These are phyloP conservation scores for Solanum arcanum DNA, from an alignment of 257 asterid genomes.

Conservation along the genomic window DNA sequence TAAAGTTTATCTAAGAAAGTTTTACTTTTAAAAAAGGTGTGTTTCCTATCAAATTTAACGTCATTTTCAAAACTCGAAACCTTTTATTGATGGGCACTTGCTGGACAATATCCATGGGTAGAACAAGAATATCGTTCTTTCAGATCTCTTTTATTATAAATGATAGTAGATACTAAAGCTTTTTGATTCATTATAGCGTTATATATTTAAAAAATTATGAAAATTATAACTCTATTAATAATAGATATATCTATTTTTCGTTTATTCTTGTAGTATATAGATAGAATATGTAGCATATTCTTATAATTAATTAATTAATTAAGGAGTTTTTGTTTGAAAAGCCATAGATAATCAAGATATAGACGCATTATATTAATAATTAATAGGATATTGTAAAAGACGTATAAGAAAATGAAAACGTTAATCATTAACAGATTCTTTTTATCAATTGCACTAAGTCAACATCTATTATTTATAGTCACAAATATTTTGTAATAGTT, in stretches of 20 bases:
- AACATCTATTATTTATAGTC: not conserved
- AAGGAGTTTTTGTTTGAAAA: not conserved
- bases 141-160: no score
- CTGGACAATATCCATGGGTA: not conserved
- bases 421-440: not conserved
- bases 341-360: not conserved
- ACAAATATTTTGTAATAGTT: not conserved
- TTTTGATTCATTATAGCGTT: no score
- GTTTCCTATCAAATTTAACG: accelerated
- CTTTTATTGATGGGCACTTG: not conserved
- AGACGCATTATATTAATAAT: not conserved
- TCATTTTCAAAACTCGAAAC: accelerated
- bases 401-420: not conserved
- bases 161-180: no score
- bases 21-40: not conserved
- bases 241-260: not conserved
- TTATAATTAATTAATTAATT: not conserved
- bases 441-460: not conserved
- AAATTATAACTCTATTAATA: no score
- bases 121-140: not conserved
- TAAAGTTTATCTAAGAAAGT: not conserved
- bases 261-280: not conserved
- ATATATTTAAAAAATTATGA: no score
- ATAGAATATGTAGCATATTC: not conserved
- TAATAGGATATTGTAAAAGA: not conserved